Percentiles rank a stretch among this genome's conserved stretches.
Evolutionary conservation across 768 basidiomycete genomes (phyloP).

Genomic region (Lactarius sanguifluus): DNA sequence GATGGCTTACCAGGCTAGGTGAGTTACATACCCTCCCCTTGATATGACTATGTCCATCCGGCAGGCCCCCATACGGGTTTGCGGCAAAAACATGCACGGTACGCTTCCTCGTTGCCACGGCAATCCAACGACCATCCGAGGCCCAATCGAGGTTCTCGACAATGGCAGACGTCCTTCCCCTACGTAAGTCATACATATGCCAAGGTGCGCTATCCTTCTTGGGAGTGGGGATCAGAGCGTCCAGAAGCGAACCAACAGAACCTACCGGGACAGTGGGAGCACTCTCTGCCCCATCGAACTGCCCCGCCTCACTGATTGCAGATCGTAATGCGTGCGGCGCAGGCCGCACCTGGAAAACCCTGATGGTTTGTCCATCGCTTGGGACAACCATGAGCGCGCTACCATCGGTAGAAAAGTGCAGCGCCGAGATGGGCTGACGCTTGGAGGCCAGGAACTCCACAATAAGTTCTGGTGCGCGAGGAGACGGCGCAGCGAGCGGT

Average conservation of each 20-base stretch:
- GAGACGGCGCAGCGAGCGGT: slow-evolving; percentile 35
- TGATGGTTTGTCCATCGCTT: slow-evolving; percentile 54
- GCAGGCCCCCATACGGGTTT: slow-evolving; percentile 72
- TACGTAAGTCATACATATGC: slow-evolving; percentile 65
- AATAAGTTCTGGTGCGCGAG: slow-evolving; percentile 37
- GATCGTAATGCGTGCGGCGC: slow-evolving; percentile 30
- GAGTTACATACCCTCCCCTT: slow-evolving; percentile 57
- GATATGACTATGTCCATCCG: slow-evolving; percentile 62
- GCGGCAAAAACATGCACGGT: slow-evolving; percentile 73
- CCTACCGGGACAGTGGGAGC: slow-evolving; percentile 5
- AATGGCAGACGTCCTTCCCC: slow-evolving; percentile 69
- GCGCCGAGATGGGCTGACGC: slow-evolving; percentile 46
- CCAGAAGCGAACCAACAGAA: neutral
- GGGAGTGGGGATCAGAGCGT: neutral
- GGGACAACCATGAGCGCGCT: slow-evolving; percentile 50
- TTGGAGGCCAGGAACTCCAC: slow-evolving; percentile 51
- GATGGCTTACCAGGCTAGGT: slow-evolving; percentile 45
- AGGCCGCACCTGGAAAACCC: slow-evolving; percentile 48
- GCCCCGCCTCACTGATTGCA: neutral
- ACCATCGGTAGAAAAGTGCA: slow-evolving; percentile 56
- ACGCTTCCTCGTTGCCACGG: slow-evolving; percentile 60
- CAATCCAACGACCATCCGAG: slow-evolving; percentile 65
- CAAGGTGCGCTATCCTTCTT: slow-evolving; percentile 37
- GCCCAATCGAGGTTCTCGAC: slow-evolving; percentile 58
- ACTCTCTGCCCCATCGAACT: slow-evolving; percentile 4